Evolutionary conservation across 1,284 basidiomycete genomes (phyloP).

Genomic region (Leccinum glutinopallens): DNA sequence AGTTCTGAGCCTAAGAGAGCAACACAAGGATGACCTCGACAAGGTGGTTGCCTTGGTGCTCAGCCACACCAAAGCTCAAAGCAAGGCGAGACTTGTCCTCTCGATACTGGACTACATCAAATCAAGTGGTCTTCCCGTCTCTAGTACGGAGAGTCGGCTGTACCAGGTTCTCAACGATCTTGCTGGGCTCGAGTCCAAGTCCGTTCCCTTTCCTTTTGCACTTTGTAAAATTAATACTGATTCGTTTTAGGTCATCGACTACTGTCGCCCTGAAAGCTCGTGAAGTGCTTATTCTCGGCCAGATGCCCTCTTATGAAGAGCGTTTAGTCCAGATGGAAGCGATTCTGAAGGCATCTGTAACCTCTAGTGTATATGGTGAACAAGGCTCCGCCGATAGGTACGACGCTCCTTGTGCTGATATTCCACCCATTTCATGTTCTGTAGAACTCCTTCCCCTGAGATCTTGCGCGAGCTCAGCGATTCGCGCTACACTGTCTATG

Average conservation of each 20-base stretch:
- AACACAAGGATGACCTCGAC: conserved; percentile 91
- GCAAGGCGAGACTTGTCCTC: conserved; percentile 90
- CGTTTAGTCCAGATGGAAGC: conserved; percentile 93
- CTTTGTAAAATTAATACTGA: conserved; percentile 10
- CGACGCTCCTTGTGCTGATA: conserved; percentile 13
- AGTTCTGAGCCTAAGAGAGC: conserved; percentile 88
- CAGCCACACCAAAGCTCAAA: conserved; percentile 94
- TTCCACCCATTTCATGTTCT: conserved; percentile 1
- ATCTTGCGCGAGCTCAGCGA: conserved; percentile 93
- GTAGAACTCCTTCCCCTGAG: conserved; percentile 79
- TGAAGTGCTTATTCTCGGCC: conserved; percentile 94
- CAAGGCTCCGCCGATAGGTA: conserved; percentile 66
- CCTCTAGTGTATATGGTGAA: conserved; percentile 89
- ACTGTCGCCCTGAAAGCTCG: conserved; percentile 94
- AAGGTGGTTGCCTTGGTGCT: conserved; percentile 87
- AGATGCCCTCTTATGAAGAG: conserved; percentile 97
- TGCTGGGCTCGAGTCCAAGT: conserved; percentile 87
- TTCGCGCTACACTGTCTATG: conserved; percentile 95
- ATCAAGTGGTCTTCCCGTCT: conserved; percentile 70
- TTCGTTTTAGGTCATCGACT: conserved; percentile 67
- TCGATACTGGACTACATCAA: conserved; percentile 90
- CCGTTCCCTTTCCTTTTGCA: conserved; percentile 30
- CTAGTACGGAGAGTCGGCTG: conserved; percentile 69
- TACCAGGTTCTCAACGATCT: conserved; percentile 43
- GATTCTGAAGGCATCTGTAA: conserved; percentile 88